These are phyloP conservation scores for Kazachstania viticola DNA, from an alignment of 805 yeast species.

Conservation along the genomic window DNA sequence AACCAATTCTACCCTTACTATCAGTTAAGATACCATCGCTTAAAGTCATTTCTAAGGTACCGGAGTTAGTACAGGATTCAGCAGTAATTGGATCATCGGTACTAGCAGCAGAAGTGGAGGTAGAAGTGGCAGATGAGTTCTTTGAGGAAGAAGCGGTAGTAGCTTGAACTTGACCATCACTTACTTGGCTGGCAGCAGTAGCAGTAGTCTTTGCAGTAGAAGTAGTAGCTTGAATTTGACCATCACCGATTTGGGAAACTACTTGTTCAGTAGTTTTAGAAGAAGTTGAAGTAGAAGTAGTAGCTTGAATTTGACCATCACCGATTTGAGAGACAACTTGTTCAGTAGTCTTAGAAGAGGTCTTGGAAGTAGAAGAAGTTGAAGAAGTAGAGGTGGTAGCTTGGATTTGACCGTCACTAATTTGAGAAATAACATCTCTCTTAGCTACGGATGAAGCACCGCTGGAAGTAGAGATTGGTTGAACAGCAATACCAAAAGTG, in stretches of 20 bases:
- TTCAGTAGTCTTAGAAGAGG: slow-evolving; percentile 15
- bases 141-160: slow-evolving; percentile 11
- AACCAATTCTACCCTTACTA: slow-evolving; percentile 47
- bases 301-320: too few species aligned
- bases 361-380: slow-evolving; percentile 8
- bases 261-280: too few species aligned
- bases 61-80: slow-evolving; percentile 29
- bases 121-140: slow-evolving; percentile 16
- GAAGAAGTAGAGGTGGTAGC: slow-evolving; percentile 25
- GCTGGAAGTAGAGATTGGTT: slow-evolving; percentile 34
- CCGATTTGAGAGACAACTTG: too few species aligned
- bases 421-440: slow-evolving; percentile 40
- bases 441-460: slow-evolving; percentile 21
- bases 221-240: too few species aligned
- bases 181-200: slow-evolving; percentile 21
- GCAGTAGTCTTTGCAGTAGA: slow-evolving; percentile 18
- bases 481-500: slow-evolving; percentile 59
- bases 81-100: slow-evolving; percentile 5
- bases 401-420: slow-evolving; percentile 47
- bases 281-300: too few species aligned
- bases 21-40: slow-evolving; percentile 39
- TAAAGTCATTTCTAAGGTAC: slow-evolving; percentile 41
- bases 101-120: slow-evolving; percentile 15
- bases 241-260: too few species aligned
- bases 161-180: too few species aligned